Conservation (phyloP, 1,284 basidiomycete genomes). For the Rhodofomes roseus region DNA sequence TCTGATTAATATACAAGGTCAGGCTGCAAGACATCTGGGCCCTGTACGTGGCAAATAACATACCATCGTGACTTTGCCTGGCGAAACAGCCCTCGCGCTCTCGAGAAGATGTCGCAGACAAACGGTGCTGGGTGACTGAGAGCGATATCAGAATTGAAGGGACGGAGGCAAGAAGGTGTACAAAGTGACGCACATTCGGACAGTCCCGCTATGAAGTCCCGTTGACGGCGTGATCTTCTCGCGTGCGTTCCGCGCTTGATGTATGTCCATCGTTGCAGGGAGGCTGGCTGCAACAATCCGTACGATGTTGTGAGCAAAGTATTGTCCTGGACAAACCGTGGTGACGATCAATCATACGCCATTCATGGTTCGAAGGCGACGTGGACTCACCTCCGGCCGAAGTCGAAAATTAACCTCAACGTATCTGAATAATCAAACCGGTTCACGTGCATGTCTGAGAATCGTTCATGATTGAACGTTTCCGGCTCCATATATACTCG, state of each 20-base stretch:
- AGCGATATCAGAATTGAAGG: no score
- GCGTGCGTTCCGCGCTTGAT: constrained; percentile 12
- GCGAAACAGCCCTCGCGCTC: no score
- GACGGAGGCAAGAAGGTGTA: no score
- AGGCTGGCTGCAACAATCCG: constrained; percentile 20
- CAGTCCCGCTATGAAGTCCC: no score
- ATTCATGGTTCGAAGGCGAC: background rate
- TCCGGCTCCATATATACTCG: constrained; percentile 19
- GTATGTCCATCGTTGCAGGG: constrained; percentile 19
- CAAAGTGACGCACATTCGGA: no score
- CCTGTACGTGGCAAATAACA: no score
- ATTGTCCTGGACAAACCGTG: constrained; percentile 19
- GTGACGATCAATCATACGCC: background rate
- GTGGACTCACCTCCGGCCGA: constrained; percentile 20
- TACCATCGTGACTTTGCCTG: no score
- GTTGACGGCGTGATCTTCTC: constrained; percentile 16
- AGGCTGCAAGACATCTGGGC: no score
- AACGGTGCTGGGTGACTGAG: no score
- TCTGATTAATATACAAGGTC: no score
- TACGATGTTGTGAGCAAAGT: constrained; percentile 19
- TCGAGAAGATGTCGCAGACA: no score
- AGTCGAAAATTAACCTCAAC: constrained; percentile 18
- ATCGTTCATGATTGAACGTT: constrained; percentile 13
- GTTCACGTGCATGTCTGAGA: constrained; percentile 2
- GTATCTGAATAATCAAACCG: constrained; percentile 4